These are phyloP conservation scores for Saccharomycopsis sp. DNA, from an alignment of 805 yeast species.

Conservation along the genomic window DNA sequence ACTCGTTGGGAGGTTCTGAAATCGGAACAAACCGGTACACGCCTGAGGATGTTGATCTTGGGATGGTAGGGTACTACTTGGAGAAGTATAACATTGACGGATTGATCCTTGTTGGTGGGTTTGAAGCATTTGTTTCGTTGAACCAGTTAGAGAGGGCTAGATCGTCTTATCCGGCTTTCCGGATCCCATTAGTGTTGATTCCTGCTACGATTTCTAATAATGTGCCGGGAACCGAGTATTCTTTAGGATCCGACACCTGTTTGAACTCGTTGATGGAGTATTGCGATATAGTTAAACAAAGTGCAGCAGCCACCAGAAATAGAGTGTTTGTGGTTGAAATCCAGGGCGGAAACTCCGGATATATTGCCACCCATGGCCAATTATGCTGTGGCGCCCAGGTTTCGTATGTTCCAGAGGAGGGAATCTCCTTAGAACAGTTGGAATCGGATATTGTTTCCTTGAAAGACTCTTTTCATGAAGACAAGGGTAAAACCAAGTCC, in stretches of 20 bases:
- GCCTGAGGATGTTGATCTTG: constrained; percentile 60
- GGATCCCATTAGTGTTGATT: constrained; percentile 69
- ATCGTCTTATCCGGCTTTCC: constrained; percentile 57
- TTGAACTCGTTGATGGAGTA: constrained; percentile 62
- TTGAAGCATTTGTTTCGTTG: constrained; percentile 70
- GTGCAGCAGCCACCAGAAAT: constrained; percentile 72
- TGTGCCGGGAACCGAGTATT: constrained; percentile 78
- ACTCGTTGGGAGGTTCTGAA: constrained; percentile 70
- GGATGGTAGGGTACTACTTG: constrained; percentile 65
- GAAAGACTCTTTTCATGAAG: constrained; percentile 50
- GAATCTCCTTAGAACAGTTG: constrained; percentile 51
- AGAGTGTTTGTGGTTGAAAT: constrained; percentile 77
- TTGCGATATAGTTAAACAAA: constrained; percentile 74
- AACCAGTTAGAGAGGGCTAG: constrained; percentile 59
- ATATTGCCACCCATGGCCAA: constrained; percentile 62
- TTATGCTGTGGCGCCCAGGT: constrained; percentile 69
- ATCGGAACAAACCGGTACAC: constrained; percentile 72
- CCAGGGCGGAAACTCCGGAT: constrained; percentile 84
- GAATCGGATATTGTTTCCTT: constrained; percentile 60
- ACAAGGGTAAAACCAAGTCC: constrained; percentile 57
- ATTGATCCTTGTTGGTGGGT: constrained; percentile 70
- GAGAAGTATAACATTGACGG: constrained; percentile 67
- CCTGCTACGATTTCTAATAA: constrained; percentile 79
- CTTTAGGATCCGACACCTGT: constrained; percentile 72
- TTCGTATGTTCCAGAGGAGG: constrained; percentile 71